Conservation (phyloP, 2,329 filamentous ascomycete species). For the Ophiostoma himal-ulmi region DNA sequence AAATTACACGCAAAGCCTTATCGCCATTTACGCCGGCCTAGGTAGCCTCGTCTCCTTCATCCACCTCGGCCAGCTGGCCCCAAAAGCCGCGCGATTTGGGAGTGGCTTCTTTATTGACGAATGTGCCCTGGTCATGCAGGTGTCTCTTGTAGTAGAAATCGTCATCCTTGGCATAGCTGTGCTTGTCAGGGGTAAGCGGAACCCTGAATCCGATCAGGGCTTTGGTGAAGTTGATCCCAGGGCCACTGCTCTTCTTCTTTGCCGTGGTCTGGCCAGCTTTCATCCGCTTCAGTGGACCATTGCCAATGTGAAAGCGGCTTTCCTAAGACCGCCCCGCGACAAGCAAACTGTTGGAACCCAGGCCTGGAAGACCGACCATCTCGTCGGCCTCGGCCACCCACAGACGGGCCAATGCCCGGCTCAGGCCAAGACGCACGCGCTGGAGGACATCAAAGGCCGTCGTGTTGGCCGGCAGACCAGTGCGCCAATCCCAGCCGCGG, state of each 20-base stretch:
- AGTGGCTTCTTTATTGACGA: not conserved
- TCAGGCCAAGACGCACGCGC: conserved; percentile 65
- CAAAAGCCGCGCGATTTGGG: not conserved
- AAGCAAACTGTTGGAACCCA: not conserved
- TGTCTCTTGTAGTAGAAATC: not conserved
- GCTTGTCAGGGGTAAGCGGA: too few relatives aligned
- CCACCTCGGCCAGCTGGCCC: not conserved
- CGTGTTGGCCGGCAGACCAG: conserved; percentile 49
- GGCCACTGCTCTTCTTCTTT: too few relatives aligned
- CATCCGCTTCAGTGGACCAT: not conserved
- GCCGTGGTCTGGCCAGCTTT: not conserved
- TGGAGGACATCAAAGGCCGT: conserved; percentile 65
- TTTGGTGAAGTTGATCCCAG: too few relatives aligned
- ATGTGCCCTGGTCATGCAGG: not conserved
- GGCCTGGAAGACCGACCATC: conserved; percentile 15
- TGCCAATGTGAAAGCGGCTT: not conserved
- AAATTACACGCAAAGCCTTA: not conserved
- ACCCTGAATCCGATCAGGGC: too few relatives aligned
- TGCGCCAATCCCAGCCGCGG: conserved; percentile 54
- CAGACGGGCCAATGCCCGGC: conserved; percentile 63
- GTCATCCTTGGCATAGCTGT: too few relatives aligned
- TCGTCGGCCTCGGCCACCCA: conserved; percentile 62
- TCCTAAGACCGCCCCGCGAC: conserved; percentile 20
- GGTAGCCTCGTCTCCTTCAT: not conserved
- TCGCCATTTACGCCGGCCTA: not conserved